Evolutionary conservation across 177 flowering plant genomes (phyloP), one percentile per base, ranked within the genome.

Genomic region (Vitis hybrid): DNA sequence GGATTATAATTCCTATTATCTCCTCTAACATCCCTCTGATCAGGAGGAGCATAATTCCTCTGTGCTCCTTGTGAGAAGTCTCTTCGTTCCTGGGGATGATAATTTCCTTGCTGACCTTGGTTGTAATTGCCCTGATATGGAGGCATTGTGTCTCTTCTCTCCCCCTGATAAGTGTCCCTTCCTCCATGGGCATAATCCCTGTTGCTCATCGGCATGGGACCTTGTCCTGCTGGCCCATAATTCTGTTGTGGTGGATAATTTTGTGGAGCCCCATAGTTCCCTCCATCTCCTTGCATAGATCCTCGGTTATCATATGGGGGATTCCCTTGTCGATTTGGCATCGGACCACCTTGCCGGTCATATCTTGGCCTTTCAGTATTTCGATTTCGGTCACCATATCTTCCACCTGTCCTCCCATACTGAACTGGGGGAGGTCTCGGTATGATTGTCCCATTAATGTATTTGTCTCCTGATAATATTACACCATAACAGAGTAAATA

Each of bases 381-480:
- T 70, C 86, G 74, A 65, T 80, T 76, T 50, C 84, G 74, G 19
- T 81, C 82, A 52, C 74, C 64, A 64, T 18, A 69, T 71, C 87
- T 75, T 56, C 84, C 78, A 10, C 67, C 69, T 14, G 59, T 49
- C 74, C 91, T 81, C 16, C 81, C 81, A 82, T 82, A 79, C 9
- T 85, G 90, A 48, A 84, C 75, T 2, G 98, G 97, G 3, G 94
- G 96, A 57, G 98, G 93, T 74, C 98, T 81, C 1, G 87, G 94
- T 70, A 84, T 89, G 62, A 96, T 92, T 27, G 78, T 76, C 69
- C 99, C 99, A 79, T 96, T 86, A 19, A 83, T 79, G 74, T 96
- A 96, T 75, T 96, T 90, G 78, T 96, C 98, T n/a, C 98, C 99
- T 93, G 79, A 52, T 6, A 73, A 40, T 6, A 40, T 15, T 32